phyloP scores from a whole-genome alignment of 257 asterid species.

The Anisodus tanguticus region DNA sequence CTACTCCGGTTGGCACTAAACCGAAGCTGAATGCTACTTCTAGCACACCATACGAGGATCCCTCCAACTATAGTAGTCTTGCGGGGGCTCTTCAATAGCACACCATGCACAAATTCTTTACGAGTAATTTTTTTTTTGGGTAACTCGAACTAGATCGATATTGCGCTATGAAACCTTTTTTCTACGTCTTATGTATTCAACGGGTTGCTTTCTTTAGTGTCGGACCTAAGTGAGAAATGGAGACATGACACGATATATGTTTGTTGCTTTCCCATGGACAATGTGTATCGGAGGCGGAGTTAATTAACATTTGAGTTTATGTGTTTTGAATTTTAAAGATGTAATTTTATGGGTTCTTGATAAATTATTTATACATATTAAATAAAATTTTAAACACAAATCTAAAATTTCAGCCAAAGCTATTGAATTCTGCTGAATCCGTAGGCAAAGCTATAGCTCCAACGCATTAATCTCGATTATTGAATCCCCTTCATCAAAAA shows the following conservation, averaged over 20 bases:
- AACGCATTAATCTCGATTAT: no score
- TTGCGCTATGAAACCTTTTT: background rate
- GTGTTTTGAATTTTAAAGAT: background rate
- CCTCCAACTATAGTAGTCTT: no score
- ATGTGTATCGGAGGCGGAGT: no score
- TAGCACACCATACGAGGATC: no score
- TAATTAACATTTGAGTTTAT: background rate
- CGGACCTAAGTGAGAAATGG: background rate
- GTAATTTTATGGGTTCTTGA: background rate
- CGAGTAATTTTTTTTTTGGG: background rate
- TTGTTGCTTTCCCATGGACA: background rate
- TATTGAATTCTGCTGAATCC: no score
- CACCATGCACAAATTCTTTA: background rate
- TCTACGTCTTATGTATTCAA: background rate
- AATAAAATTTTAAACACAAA: background rate
- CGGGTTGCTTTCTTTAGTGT: background rate
- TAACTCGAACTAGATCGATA: background rate
- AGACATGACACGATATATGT: background rate
- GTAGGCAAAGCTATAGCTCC: no score
- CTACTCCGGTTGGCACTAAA: no score
- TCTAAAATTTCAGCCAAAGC: no score
- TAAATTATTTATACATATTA: background rate
- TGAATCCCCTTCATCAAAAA: background rate
- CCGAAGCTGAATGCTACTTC: no score
- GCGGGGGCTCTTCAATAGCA: background rate